Evolutionary conservation across 176 grass and related monocot genomes (phyloP).

Genomic region (Ensete glaucum): DNA sequence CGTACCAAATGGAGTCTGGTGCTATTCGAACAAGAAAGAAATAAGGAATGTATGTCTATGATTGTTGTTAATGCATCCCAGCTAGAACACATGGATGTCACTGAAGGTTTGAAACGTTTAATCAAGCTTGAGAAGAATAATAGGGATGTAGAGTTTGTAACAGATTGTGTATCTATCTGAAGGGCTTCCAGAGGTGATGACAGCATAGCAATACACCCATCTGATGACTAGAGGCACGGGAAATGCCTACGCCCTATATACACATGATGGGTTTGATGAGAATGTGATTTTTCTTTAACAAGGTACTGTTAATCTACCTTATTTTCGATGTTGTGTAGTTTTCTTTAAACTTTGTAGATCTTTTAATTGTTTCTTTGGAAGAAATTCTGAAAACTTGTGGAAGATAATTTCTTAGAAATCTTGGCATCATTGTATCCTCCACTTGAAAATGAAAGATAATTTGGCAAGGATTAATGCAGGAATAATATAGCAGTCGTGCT

Average conservation of each 20-base stretch:
- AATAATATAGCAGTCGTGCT: no score
- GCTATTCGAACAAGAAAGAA: slow-evolving; percentile 73
- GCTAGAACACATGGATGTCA: no score
- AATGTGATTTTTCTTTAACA: no score
- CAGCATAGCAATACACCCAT: slow-evolving; percentile 42
- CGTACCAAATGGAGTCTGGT: slow-evolving; percentile 57
- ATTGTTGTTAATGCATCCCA: slow-evolving; percentile 5
- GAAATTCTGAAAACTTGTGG: no score
- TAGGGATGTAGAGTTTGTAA: slow-evolving; percentile 47
- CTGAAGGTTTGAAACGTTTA: slow-evolving; percentile 13
- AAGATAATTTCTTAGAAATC: no score
- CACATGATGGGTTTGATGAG: no score
- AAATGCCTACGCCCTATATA: no score
- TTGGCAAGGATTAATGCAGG: no score
- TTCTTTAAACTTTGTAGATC: background rate
- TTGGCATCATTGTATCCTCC: no score
- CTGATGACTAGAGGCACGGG: slow-evolving; percentile 27
- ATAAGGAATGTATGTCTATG: slow-evolving; percentile 55
- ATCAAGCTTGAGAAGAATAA: slow-evolving; percentile 92
- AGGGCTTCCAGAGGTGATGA: slow-evolving; percentile 89
- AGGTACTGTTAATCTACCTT: no score
- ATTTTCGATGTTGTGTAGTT: background rate
- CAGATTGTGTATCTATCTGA: slow-evolving; percentile 88
- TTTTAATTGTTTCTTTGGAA: no score
- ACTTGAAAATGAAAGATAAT: no score